phyloP scores from a whole-genome alignment of 2,329 filamentous ascomycete species.

The Cadophora gregata region DNA sequence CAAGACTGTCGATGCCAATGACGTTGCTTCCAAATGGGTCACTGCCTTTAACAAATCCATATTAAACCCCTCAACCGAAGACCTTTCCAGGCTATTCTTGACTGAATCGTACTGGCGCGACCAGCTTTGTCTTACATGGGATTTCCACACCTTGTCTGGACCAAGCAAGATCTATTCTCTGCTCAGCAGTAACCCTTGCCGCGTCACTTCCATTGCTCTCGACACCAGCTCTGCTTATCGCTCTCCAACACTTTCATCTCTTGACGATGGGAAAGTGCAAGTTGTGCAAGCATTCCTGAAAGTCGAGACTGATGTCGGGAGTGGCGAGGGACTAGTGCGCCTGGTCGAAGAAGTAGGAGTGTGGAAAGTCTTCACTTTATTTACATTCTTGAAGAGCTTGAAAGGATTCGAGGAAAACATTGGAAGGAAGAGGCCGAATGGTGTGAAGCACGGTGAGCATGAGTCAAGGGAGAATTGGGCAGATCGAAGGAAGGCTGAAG shows the following conservation, averaged over 20 bases:
- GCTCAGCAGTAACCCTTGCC: constrained; percentile 39
- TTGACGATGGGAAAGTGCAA: constrained; percentile 50
- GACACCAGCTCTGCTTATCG: constrained; percentile 37
- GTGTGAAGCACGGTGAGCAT: constrained; percentile 61
- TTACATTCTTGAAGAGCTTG: constrained; percentile 62
- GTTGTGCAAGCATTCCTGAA: constrained; percentile 62
- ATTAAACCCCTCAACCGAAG: constrained; percentile 44
- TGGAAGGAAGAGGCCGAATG: constrained; percentile 55
- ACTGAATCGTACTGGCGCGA: constrained; percentile 62
- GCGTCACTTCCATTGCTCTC: constrained; percentile 47
- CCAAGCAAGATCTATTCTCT: constrained; percentile 46
- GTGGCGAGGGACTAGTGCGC: constrained; percentile 61
- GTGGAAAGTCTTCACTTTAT: constrained; percentile 71
- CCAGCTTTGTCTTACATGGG: constrained; percentile 62
- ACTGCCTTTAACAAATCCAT: constrained; percentile 48
- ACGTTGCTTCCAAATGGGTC: constrained; percentile 29
- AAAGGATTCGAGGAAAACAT: constrained; percentile 58
- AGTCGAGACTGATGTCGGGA: constrained; percentile 58
- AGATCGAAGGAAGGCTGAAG: constrained; percentile 56
- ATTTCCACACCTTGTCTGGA: constrained; percentile 58
- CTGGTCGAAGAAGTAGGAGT: constrained; percentile 49
- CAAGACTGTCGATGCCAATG: constrained; percentile 27
- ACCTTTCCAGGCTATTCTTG: constrained; percentile 49
- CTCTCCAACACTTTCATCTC: constrained; percentile 50
- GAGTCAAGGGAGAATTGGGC: constrained; percentile 64